phyloP scores from a whole-genome alignment of 345 rosid genomes.

The Citrus sp. region DNA sequence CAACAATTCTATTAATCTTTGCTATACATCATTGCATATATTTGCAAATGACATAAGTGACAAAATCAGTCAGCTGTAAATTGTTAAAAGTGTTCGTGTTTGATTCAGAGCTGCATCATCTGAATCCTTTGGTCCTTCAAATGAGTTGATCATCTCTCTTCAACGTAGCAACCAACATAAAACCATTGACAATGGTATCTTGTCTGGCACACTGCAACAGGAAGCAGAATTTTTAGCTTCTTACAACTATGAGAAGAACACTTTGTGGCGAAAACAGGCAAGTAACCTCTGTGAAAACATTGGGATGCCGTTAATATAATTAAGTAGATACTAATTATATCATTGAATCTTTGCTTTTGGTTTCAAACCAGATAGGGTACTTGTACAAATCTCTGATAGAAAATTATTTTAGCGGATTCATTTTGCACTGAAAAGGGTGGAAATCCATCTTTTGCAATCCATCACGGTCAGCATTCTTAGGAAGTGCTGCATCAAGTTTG shows the following conservation, averaged over 20 bases:
- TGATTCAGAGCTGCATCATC: slow-evolving; percentile 7
- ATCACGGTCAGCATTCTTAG: slow-evolving; percentile 24
- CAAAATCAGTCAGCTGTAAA: not conserved
- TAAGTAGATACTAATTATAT: not conserved
- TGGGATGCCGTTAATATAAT: not conserved
- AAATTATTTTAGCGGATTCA: slow-evolving; percentile 29
- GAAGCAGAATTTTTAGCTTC: slow-evolving; percentile 12
- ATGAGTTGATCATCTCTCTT: slow-evolving; percentile 23
- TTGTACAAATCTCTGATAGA: slow-evolving; percentile 19
- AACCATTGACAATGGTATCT: not conserved
- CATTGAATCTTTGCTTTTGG: not conserved
- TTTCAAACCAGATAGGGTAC: slow-evolving; percentile 24
- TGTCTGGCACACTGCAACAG: not conserved
- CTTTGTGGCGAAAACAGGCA: slow-evolving; percentile 20
- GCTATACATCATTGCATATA: not conserved
- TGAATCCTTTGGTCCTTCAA: slow-evolving; percentile 24
- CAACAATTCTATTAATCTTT: not conserved
- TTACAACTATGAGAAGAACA: slow-evolving; percentile 7
- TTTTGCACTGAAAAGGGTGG: slow-evolving; percentile 28
- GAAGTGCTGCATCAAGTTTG: slow-evolving; percentile 21
- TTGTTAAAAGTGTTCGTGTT: not conserved
- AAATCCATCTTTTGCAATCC: slow-evolving; percentile 24
- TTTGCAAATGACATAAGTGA: not conserved
- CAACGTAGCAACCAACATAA: not conserved
- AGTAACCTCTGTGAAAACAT: not conserved